Percentiles rank a stretch among this genome's conserved stretches.
These are phyloP conservation scores for Cladorrhinum samala DNA, from an alignment of 495 filamentous ascomycete species.

Conservation along the genomic window DNA sequence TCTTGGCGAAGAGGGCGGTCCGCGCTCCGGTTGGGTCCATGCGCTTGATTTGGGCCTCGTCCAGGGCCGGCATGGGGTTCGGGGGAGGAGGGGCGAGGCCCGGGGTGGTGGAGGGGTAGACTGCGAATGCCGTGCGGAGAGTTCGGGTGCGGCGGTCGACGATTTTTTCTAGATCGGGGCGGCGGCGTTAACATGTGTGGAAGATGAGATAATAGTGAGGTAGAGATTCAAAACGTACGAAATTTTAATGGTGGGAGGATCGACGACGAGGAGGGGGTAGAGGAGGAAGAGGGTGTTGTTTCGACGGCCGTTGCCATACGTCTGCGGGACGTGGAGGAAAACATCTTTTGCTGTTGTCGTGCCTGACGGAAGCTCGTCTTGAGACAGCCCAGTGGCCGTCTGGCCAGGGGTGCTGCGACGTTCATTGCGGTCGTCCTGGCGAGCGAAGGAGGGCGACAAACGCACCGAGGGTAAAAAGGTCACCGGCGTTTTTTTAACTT, in stretches of 20 bases:
- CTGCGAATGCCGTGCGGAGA: conserved; percentile 36
- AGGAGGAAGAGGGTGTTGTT: conserved; percentile 13
- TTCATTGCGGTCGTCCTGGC: conserved; percentile 45
- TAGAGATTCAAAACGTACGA: conserved; percentile 18
- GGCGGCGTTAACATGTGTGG: too few species aligned
- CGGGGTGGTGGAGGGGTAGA: conserved; percentile 40
- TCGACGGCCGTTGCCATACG: conserved; percentile 28
- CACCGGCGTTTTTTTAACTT: too few species aligned
- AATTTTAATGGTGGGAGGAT: conserved; percentile 28
- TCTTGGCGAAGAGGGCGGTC: conserved; percentile 68
- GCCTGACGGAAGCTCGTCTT: conserved; percentile 49
- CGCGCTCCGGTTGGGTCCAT: conserved; percentile 84
- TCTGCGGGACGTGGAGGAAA: too few species aligned
- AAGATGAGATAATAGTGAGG: too few species aligned
- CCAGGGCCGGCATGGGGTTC: conserved; percentile 58
- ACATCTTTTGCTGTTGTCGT: conserved; percentile 36
- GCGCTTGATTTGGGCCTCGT: conserved; percentile 55
- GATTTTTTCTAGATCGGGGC: conserved; percentile 13
- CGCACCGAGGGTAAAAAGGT: too few species aligned
- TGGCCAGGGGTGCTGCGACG: conserved; percentile 36
- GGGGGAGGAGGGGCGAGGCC: conserved; percentile 19
- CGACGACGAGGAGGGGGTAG: conserved; percentile 20
- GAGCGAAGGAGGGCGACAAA: neutral
- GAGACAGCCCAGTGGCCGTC: conserved; percentile 64
- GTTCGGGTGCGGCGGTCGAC: conserved; percentile 21